Conservation (phyloP, 805 yeast species). For the Teunomyces gatunensis region DNA sequence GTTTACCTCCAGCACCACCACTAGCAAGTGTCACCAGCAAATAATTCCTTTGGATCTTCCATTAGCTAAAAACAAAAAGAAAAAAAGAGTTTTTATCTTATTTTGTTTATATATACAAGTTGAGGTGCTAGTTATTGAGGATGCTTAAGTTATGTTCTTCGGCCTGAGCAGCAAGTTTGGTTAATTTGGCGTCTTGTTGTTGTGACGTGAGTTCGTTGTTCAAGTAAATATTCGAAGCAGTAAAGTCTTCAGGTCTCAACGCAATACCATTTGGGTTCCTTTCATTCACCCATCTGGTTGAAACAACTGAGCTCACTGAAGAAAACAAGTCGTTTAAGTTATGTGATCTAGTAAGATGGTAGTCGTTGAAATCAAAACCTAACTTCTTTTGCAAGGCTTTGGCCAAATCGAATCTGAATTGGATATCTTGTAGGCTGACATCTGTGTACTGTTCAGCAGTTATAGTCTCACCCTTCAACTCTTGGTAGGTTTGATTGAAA, state of each 20-base stretch:
- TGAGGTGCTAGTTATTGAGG: conserved; percentile 3
- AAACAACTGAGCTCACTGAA: conserved; percentile 39
- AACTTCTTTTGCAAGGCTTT: conserved; percentile 49
- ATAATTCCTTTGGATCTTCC: not conserved
- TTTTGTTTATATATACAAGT: conserved; percentile 7
- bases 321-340: conserved; percentile 36
- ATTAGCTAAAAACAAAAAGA: too few species aligned
- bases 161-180: conserved; percentile 48
- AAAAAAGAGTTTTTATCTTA: too few species aligned
- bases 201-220: conserved; percentile 48
- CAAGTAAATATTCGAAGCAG: conserved; percentile 52
- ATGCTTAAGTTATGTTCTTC: conserved; percentile 13
- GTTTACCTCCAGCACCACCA: conserved; percentile 11
- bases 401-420: conserved; percentile 46
- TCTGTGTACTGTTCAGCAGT: conserved; percentile 11
- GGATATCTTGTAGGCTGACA: conserved; percentile 38
- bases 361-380: conserved; percentile 55
- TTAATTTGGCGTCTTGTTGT: conserved; percentile 45
- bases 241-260: conserved; percentile 52
- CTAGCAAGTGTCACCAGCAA: conserved; percentile 4
- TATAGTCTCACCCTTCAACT: conserved; percentile 16
- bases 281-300: conserved; percentile 50
- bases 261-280: conserved; percentile 75
- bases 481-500: conserved; percentile 24
- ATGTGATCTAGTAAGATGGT: conserved; percentile 40